Evolutionary conservation across 306 rosid species (phyloP), one percentile per base, ranked within the genome.

Genomic region (Trifolium pratense): DNA sequence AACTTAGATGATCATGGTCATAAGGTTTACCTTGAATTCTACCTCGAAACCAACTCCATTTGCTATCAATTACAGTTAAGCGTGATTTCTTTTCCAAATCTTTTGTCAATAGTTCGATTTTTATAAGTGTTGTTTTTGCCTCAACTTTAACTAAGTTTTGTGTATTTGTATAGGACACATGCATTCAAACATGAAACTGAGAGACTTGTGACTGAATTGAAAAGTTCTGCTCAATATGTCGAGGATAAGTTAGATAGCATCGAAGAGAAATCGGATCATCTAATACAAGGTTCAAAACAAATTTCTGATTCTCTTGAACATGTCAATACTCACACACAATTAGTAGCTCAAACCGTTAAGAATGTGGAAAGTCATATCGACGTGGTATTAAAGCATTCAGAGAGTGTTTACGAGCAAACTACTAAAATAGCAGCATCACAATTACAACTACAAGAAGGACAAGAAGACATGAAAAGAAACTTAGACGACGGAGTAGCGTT

Each of bases 61-160:
- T 93, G 98, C 49, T 82, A 89, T 70, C 97, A 91, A 61, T 80
- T 93, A 70, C 98, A 93, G 93, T 89, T 87, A 48, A 84, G 96
- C 85, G 12, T 62, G 18, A 25, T 29, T 68, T 61, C 31, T 79
- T 53, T 61, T 64, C 25, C 7, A 56, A 56, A 10, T 59, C 66
- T 21, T 57, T 56, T 5, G 1, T 56, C 9, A 4, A 2, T 13
- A 13, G 0, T 48, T 48, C 23, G 6, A 4, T 46, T 5, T 46
- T 31, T 3, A 31, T 1, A 5, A 31, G 34, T 31, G 0, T 4
- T 14, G 9, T 55, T 5, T 23, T 63, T 46, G 8, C 20, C 48
- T 55, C 21, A 58, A 59, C 11, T 46, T 65, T 21, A 77, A 72
- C 60, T 90, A 23, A 52, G 32, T 7, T 18, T 71, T 31, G 56